phyloP scores from a whole-genome alignment of 169 alveolate species.

The Eimeria praecox region DNA sequence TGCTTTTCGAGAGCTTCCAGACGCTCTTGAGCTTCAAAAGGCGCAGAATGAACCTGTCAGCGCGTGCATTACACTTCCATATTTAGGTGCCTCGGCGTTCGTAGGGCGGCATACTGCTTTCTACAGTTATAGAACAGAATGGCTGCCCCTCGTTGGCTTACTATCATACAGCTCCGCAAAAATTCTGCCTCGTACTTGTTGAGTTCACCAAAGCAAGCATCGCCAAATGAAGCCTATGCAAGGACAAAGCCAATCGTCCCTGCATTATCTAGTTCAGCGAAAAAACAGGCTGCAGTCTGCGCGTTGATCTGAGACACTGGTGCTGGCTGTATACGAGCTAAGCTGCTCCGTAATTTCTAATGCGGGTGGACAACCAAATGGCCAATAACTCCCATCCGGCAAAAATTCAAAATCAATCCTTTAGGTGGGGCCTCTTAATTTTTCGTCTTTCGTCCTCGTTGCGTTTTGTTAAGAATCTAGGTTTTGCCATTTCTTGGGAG shows the following conservation, averaged over 20 bases:
- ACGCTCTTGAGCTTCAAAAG: background rate
- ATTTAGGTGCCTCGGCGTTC: background rate
- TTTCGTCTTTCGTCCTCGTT: background rate
- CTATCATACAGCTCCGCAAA: conserved; percentile 19
- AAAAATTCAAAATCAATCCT: background rate
- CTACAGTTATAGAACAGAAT: background rate
- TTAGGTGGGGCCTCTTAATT: background rate
- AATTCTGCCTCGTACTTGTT: conserved; percentile 18
- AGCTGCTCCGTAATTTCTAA: background rate
- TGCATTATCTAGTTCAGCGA: background rate
- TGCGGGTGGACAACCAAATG: background rate
- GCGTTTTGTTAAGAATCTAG: background rate
- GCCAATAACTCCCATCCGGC: background rate
- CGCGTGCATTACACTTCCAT: background rate
- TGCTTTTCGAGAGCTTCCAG: conserved; percentile 21
- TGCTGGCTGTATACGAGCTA: background rate
- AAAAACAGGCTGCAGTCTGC: background rate
- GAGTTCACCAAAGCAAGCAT: background rate
- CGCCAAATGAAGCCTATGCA: conserved; percentile 23
- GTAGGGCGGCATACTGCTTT: background rate
- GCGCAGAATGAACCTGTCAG: conserved; percentile 31
- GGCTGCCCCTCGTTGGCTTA: background rate
- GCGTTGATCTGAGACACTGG: background rate
- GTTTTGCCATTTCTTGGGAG: background rate
- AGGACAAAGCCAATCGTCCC: background rate